Evolutionary conservation across 805 yeast species (phyloP).

Genomic region (Zygoascus tannicola): DNA sequence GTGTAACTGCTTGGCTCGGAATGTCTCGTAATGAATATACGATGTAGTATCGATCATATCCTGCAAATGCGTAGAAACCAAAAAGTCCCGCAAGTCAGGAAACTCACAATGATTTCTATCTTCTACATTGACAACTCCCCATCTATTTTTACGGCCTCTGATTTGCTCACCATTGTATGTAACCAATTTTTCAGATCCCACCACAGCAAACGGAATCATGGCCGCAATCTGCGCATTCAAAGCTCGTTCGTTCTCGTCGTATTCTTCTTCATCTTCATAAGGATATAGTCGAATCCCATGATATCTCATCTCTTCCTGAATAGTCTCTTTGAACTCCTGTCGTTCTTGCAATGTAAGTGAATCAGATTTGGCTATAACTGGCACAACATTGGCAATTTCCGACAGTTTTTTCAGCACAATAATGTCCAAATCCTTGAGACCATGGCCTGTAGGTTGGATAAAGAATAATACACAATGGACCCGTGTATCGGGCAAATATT

Average conservation of each 20-base stretch:
- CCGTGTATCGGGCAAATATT: slow-evolving; percentile 71
- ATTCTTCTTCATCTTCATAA: slow-evolving; percentile 43
- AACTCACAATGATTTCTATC: slow-evolving; percentile 95
- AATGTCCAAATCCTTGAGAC: slow-evolving; percentile 76
- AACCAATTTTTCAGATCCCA: slow-evolving; percentile 78
- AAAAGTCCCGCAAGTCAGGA: slow-evolving; percentile 84
- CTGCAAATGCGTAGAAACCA: slow-evolving; percentile 90
- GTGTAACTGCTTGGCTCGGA: slow-evolving; percentile 87
- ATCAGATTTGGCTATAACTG: slow-evolving; percentile 91
- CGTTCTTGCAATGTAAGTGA: slow-evolving; percentile 82
- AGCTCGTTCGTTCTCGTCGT: slow-evolving; percentile 29
- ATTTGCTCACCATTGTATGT: slow-evolving; percentile 68
- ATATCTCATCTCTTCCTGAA: slow-evolving; percentile 59
- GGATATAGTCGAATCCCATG: slow-evolving; percentile 79
- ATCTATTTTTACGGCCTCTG: slow-evolving; percentile 84
- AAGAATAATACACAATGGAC: slow-evolving; percentile 91
- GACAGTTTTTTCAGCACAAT: slow-evolving; percentile 73
- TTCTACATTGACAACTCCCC: slow-evolving; percentile 92
- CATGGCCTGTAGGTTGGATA: slow-evolving; percentile 79
- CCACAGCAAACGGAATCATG: slow-evolving; percentile 80
- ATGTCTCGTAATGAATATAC: slow-evolving; percentile 78
- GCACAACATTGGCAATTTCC: slow-evolving; percentile 89
- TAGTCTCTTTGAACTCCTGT: slow-evolving; percentile 59
- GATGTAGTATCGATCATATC: slow-evolving; percentile 92
- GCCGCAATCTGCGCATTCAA: slow-evolving; percentile 26